Conservation (phyloP, 371 early-diverging fungal species). For the Rhizomucor pusillus region DNA sequence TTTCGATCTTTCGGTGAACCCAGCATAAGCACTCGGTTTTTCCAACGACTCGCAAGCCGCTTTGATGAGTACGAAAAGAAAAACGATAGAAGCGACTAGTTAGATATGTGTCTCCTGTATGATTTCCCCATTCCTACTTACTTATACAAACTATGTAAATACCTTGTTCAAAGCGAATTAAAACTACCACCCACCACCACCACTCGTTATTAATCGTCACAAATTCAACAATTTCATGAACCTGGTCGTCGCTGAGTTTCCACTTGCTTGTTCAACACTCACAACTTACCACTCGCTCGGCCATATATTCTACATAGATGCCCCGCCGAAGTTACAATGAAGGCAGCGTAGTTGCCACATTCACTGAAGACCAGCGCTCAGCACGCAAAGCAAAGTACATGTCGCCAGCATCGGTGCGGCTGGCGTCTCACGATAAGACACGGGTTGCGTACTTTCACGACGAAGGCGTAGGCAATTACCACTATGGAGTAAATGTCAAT, state of each 20-base stretch:
- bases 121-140: no score
- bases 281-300: no score
- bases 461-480: slow-evolving; percentile 85
- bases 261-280: no score
- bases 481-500: slow-evolving; percentile 72
- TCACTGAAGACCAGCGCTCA: slow-evolving; percentile 36
- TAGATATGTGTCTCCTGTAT: no score
- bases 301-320: slow-evolving; percentile 14
- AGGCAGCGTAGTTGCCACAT: slow-evolving; percentile 34
- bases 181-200: no score
- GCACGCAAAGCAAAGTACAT: slow-evolving; percentile 35
- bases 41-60: slow-evolving; percentile 41
- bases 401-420: slow-evolving; percentile 26
- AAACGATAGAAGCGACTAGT: background rate
- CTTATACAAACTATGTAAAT: no score
- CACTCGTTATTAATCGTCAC: no score
- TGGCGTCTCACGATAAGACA: slow-evolving; percentile 52
- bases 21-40: slow-evolving; percentile 47
- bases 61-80: slow-evolving; percentile 38
- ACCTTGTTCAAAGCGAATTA: no score
- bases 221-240: no score
- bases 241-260: no score
- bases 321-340: slow-evolving; percentile 29
- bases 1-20: slow-evolving; percentile 18
- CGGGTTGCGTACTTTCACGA: slow-evolving; percentile 87